phyloP scores from a whole-genome alignment of 202 grass and related monocot genomes.

The Zoysia matrella region DNA sequence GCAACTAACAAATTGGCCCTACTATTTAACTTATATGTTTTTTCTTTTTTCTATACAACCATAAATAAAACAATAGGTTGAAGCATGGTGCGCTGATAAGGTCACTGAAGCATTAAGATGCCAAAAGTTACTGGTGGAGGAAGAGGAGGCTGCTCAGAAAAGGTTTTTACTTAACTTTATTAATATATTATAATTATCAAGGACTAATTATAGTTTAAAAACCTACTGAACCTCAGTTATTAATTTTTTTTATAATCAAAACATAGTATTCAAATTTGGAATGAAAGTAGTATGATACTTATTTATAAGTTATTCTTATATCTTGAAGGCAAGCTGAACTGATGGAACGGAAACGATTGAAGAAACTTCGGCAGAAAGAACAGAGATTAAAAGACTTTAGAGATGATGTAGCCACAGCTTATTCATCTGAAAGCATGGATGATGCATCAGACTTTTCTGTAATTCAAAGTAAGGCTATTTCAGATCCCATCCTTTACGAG shows the following conservation, averaged over 20 bases:
- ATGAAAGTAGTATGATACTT: background rate
- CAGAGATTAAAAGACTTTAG: slow-evolving; percentile 66
- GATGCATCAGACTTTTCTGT: slow-evolving; percentile 26
- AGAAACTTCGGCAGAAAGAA: slow-evolving; percentile 75
- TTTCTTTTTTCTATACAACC: slow-evolving; percentile 5
- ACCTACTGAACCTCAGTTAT: background rate
- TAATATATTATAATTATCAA: slow-evolving; percentile 6
- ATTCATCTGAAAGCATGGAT: slow-evolving; percentile 33
- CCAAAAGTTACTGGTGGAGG: slow-evolving; percentile 89
- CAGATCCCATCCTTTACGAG: slow-evolving; percentile 37
- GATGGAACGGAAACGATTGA: slow-evolving; percentile 68
- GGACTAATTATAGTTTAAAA: slow-evolving; percentile 11
- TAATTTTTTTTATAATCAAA: slow-evolving; percentile 32
- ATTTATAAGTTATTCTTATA: slow-evolving; percentile 25
- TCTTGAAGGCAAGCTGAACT: slow-evolving; percentile 58
- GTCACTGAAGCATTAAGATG: slow-evolving; percentile 85
- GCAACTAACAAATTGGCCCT: no score
- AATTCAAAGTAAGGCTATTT: slow-evolving; percentile 46
- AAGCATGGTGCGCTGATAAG: slow-evolving; percentile 87
- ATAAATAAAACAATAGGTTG: slow-evolving; percentile 57
- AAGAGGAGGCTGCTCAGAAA: slow-evolving; percentile 98
- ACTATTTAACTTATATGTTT: background rate
- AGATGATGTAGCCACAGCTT: slow-evolving; percentile 6
- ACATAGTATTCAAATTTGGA: slow-evolving; percentile 28
- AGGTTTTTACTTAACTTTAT: slow-evolving; percentile 49